Percentiles rank a stretch among this genome's conserved stretches.
Conservation (phyloP, 495 filamentous ascomycete genomes). For the Aspergillus baeticus region DNA sequence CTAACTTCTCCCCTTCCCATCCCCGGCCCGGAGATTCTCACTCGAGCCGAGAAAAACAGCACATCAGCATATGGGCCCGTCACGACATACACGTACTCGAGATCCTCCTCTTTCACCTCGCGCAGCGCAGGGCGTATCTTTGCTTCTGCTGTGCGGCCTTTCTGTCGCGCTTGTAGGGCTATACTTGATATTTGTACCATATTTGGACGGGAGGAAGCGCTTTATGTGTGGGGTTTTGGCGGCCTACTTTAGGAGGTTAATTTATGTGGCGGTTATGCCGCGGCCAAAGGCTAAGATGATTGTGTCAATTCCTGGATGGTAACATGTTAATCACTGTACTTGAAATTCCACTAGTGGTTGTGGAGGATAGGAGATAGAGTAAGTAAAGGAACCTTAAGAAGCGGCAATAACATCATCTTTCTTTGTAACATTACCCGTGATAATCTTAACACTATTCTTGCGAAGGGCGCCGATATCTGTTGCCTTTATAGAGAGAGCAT, state of each 20-base stretch:
- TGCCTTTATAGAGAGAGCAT: slow-evolving; percentile 43
- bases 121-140: slow-evolving; percentile 59
- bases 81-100: slow-evolving; percentile 63
- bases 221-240: slow-evolving; percentile 53
- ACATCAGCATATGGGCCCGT: slow-evolving; percentile 71
- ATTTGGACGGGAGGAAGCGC: slow-evolving; percentile 72
- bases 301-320: slow-evolving; percentile 59
- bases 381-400: slow-evolving; percentile 42
- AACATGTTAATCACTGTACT: too few species aligned
- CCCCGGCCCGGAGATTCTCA: slow-evolving; percentile 29
- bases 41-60: slow-evolving; percentile 45
- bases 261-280: slow-evolving; percentile 55
- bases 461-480: slow-evolving; percentile 40
- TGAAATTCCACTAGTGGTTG: too few species aligned
- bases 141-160: slow-evolving; percentile 68
- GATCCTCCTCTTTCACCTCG: slow-evolving; percentile 35
- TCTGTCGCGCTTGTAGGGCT: slow-evolving; percentile 55
- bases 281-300: slow-evolving; percentile 65
- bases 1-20: slow-evolving; percentile 56
- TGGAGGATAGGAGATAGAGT: neutral
- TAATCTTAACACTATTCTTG: slow-evolving; percentile 50
- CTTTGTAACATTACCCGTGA: slow-evolving; percentile 58
- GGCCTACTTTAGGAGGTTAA: slow-evolving; percentile 57
- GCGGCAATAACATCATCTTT: slow-evolving; percentile 51
- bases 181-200: slow-evolving; percentile 74